Conservation (phyloP, 495 filamentous ascomycete genomes). For the Trichocladium antarcticum region DNA sequence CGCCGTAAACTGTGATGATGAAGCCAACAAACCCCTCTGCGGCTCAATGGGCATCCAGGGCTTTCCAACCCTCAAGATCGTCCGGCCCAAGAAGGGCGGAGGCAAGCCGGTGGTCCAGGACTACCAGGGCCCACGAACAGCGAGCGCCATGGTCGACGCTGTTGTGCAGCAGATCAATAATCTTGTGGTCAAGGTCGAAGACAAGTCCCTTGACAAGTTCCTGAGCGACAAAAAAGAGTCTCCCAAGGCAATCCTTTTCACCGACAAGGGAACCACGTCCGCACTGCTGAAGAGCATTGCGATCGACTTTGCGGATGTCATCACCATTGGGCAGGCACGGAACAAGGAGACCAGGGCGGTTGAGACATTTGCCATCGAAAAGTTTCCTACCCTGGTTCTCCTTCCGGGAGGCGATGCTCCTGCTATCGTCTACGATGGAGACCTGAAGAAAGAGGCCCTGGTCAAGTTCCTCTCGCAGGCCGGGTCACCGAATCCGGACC, state of each 20-base stretch:
- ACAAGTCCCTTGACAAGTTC: constrained; percentile 70
- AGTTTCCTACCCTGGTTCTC: constrained; percentile 72
- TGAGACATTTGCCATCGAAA: constrained; percentile 60
- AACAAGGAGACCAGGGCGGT: constrained; percentile 67
- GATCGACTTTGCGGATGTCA: constrained; percentile 77
- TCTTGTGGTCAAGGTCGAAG: constrained; percentile 76
- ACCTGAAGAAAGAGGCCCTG: constrained; percentile 76
- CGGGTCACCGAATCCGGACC: constrained; percentile 60
- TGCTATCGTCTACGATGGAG: constrained; percentile 64
- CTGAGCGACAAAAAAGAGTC: constrained; percentile 58
- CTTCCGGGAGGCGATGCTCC: constrained; percentile 63
- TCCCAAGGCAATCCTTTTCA: constrained; percentile 86
- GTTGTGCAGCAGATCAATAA: constrained; percentile 84
- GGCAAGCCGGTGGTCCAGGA: constrained; percentile 84
- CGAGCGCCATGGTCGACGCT: constrained; percentile 78
- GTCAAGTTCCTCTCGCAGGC: constrained; percentile 73
- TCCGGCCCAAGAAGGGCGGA: constrained; percentile 62
- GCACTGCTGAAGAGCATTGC: constrained; percentile 73
- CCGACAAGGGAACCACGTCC: constrained; percentile 81
- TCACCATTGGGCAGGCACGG: constrained; percentile 74
- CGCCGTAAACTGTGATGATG: constrained; percentile 91
- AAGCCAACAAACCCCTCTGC: constrained; percentile 84
- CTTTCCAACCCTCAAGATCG: constrained; percentile 93
- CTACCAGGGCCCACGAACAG: constrained; percentile 72
- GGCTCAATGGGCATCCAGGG: constrained; percentile 82